Conservation (phyloP, 2,329 filamentous ascomycete genomes). For the Trichoderma endophyticum region DNA sequence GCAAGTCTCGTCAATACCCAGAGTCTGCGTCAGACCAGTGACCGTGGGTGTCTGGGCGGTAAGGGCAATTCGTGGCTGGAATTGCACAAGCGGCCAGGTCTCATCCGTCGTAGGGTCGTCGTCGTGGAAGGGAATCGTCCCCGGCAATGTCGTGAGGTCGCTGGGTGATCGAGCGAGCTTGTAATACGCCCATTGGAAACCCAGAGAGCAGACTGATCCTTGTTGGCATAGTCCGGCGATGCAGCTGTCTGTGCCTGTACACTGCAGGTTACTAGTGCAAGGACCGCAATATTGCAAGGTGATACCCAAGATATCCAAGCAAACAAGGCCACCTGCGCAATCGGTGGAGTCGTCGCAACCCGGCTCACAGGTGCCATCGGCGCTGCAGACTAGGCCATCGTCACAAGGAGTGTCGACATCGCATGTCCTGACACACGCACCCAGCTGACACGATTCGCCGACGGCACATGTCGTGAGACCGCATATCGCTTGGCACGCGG, state of each 20-base stretch:
- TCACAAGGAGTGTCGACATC: background rate
- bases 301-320: background rate
- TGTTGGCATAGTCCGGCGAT: background rate
- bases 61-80: background rate
- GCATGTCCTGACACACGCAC: background rate
- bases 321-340: background rate
- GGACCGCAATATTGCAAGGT: background rate
- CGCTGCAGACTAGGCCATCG: background rate
- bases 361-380: background rate
- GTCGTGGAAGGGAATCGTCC: background rate
- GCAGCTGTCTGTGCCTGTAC: background rate
- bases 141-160: background rate
- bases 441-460: background rate
- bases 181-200: background rate
- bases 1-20: background rate
- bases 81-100: background rate
- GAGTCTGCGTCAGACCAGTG: background rate
- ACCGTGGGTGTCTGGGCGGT: background rate
- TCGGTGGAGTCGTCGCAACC: background rate
- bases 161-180: background rate
- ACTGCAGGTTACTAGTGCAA: background rate
- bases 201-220: background rate
- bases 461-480: background rate
- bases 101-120: rapidly evolving
- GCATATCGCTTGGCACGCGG: background rate